phyloP scores from a whole-genome alignment of 106 monocot species.

The Dendrobium officinale region DNA sequence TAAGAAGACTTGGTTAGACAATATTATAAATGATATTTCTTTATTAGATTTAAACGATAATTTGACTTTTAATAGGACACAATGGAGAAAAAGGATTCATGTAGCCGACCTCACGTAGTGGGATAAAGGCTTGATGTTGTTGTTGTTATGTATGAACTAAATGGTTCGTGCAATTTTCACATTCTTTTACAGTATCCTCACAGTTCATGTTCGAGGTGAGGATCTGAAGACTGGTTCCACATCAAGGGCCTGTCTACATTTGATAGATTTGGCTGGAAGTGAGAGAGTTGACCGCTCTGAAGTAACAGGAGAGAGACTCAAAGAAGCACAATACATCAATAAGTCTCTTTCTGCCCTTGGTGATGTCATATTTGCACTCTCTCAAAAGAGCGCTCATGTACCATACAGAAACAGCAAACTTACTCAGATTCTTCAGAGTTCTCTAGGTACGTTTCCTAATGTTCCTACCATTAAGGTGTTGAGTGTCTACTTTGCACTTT shows the following conservation, averaged over 20 bases:
- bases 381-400: constrained; percentile 78
- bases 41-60: no score
- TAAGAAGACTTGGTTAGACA: no score
- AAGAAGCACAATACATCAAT: constrained; percentile 94
- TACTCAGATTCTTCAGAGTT: constrained; percentile 95
- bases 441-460: constrained; percentile 50
- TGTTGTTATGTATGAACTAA: neutral
- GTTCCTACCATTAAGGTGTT: neutral
- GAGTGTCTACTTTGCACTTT: neutral
- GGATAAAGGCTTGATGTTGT: no score
- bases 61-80: no score
- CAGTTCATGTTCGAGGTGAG: constrained; percentile 77
- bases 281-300: constrained; percentile 93
- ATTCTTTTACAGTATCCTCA: constrained; percentile 55
- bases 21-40: no score
- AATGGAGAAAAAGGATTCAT: no score
- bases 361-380: constrained; percentile 90
- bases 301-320: constrained; percentile 83
- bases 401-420: constrained; percentile 98
- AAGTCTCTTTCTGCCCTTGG: constrained; percentile 91
- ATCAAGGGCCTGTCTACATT: constrained; percentile 72
- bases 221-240: constrained; percentile 75
- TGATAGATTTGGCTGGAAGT: constrained; percentile 96
- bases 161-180: neutral
- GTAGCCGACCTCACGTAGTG: no score